Conservation (phyloP, 208 protist genomes). For the Acanthamoeba royreba region DNA sequence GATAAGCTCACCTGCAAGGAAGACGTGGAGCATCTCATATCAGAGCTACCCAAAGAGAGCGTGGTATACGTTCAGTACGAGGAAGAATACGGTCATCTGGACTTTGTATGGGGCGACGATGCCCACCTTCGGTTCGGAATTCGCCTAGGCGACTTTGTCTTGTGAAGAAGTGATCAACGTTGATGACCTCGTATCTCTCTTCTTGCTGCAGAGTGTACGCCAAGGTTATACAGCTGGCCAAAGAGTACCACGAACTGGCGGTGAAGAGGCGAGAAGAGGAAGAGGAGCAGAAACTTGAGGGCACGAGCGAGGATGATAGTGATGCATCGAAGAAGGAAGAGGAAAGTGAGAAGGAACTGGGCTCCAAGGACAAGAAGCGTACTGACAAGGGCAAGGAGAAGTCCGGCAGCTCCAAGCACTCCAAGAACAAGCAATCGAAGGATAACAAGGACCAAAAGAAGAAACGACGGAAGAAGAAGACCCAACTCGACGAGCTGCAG, state of each 20-base stretch:
- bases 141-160: too few species aligned
- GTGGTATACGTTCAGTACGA: constrained; percentile 15
- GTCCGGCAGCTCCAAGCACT: neutral
- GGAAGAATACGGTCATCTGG: constrained; percentile 37
- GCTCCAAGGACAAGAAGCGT: too few species aligned
- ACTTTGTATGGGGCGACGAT: constrained; percentile 45
- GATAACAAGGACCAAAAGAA: neutral
- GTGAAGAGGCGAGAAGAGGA: neutral
- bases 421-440: neutral
- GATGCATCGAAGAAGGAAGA: neutral
- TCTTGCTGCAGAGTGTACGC: neutral
- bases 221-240: neutral
- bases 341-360: neutral
- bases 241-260: neutral
- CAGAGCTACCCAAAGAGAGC: neutral
- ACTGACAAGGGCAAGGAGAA: neutral
- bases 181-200: too few species aligned
- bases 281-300: neutral
- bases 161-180: too few species aligned
- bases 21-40: constrained; percentile 36
- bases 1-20: constrained; percentile 30
- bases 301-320: neutral
- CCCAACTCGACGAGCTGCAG: neutral
- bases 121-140: neutral
- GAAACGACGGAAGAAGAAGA: neutral